Percentiles rank a stretch among this genome's conserved stretches.
Conservation (phyloP, 192 early-diverging fungal genomes). For the Backusella liffmaniae region DNA sequence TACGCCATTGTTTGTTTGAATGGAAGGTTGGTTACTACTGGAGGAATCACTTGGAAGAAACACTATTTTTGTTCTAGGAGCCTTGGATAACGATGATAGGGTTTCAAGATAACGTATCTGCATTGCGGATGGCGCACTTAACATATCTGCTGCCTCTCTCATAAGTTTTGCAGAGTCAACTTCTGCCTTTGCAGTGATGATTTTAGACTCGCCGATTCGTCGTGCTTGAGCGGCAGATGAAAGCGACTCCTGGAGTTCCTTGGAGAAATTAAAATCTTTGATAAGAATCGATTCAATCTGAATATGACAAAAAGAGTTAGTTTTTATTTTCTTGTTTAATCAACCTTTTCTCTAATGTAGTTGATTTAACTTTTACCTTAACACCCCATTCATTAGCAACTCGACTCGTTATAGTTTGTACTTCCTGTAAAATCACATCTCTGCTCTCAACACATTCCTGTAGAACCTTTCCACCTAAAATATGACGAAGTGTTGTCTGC, state of each 20-base stretch:
- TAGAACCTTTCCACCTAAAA: constrained; percentile 77
- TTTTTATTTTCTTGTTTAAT: too few species aligned
- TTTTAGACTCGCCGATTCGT: constrained; percentile 85
- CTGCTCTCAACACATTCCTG: constrained; percentile 90
- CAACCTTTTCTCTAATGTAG: neutral
- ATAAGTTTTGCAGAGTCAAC: constrained; percentile 75
- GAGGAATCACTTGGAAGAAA: constrained; percentile 57
- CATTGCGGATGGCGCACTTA: constrained; percentile 64
- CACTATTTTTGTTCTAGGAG: constrained; percentile 69
- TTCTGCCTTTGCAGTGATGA: constrained; percentile 59
- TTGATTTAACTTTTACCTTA: constrained; percentile 41
- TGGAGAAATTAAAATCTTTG: constrained; percentile 60
- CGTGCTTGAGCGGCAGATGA: constrained; percentile 87
- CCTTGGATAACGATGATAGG: constrained; percentile 71
- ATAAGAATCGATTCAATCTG: constrained; percentile 56
- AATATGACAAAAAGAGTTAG: neutral
- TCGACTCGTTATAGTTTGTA: constrained; percentile 76
- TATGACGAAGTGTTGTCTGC: constrained; percentile 83
- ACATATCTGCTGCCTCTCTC: constrained; percentile 88
- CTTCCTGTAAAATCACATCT: constrained; percentile 80
- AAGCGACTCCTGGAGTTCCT: constrained; percentile 78
- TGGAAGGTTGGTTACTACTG: neutral
- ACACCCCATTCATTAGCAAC: constrained; percentile 83
- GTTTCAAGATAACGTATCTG: constrained; percentile 94
- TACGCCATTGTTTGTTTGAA: neutral